phyloP scores from a whole-genome alignment of 371 early-diverging fungal genomes.

The Syncephalastrum racemosum region DNA sequence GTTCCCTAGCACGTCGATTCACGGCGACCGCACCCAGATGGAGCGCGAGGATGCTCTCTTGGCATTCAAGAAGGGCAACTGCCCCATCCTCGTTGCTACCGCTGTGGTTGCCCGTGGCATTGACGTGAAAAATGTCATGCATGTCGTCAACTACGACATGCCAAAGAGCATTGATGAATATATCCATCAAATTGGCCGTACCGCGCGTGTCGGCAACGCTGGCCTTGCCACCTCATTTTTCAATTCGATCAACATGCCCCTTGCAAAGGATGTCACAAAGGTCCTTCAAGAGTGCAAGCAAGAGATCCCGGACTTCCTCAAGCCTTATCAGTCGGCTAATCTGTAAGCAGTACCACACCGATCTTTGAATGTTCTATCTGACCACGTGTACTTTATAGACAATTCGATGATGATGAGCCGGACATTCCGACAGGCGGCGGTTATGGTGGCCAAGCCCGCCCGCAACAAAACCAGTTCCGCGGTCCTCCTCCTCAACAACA shows the following conservation, averaged over 20 bases:
- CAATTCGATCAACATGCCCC: conserved; percentile 44
- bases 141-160: conserved; percentile 87
- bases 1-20: conserved; percentile 73
- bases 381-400: too few relatives aligned
- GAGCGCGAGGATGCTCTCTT: conserved; percentile 79
- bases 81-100: conserved; percentile 88
- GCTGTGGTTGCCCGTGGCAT: conserved; percentile 93
- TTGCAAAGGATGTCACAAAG: conserved; percentile 69
- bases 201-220: conserved; percentile 71
- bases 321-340: conserved; percentile 20
- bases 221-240: conserved; percentile 82
- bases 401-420: too few relatives aligned
- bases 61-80: conserved; percentile 74
- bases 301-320: conserved; percentile 77
- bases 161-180: conserved; percentile 79
- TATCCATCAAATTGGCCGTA: conserved; percentile 81
- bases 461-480: neutral
- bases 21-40: conserved; percentile 74
- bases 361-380: too few relatives aligned
- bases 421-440: conserved; percentile 3
- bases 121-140: conserved; percentile 83
- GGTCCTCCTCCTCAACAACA: too few relatives aligned
- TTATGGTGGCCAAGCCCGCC: neutral
- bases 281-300: conserved; percentile 79
- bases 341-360: too few relatives aligned